Conservation (phyloP, 139 green algal species). For the Micractinium conductrix region DNA sequence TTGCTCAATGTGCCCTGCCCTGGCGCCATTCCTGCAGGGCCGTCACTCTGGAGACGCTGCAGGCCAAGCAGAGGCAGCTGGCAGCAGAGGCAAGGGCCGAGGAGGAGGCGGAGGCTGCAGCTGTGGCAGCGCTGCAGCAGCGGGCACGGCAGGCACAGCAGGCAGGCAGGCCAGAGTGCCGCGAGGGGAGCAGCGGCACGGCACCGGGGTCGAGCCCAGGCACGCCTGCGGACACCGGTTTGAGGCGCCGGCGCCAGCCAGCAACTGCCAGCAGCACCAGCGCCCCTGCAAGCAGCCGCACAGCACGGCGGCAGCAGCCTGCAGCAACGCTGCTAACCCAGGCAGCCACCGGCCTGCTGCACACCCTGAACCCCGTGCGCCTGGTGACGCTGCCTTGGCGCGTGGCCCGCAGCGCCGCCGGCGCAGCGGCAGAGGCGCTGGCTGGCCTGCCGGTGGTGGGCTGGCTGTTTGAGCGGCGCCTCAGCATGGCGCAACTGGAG, state of each 20-base stretch:
- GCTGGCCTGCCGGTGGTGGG: conserved; percentile 11
- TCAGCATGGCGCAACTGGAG: background rate
- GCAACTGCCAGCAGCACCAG: too few species aligned
- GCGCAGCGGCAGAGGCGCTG: background rate
- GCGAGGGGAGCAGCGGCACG: background rate
- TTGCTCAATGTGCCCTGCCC: too few species aligned
- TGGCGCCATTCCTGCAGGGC: too few species aligned
- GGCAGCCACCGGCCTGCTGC: too few species aligned
- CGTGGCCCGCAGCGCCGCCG: background rate
- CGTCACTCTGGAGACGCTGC: conserved; percentile 42
- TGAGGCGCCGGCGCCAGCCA: background rate
- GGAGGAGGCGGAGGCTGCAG: background rate
- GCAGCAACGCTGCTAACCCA: too few species aligned
- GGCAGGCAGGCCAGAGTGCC: background rate
- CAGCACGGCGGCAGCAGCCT: too few species aligned
- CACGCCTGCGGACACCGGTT: background rate
- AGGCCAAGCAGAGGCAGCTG: background rate
- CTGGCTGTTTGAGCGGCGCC: background rate
- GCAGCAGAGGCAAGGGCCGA: conserved; percentile 14
- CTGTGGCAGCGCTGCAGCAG: too few species aligned
- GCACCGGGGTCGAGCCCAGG: background rate
- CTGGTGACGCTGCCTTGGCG: background rate
- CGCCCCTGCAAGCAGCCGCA: too few species aligned
- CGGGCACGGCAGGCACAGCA: background rate
- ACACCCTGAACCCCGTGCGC: too few species aligned